Conservation (phyloP, 129 eudicot genomes). For the Artemisia argyi region DNA sequence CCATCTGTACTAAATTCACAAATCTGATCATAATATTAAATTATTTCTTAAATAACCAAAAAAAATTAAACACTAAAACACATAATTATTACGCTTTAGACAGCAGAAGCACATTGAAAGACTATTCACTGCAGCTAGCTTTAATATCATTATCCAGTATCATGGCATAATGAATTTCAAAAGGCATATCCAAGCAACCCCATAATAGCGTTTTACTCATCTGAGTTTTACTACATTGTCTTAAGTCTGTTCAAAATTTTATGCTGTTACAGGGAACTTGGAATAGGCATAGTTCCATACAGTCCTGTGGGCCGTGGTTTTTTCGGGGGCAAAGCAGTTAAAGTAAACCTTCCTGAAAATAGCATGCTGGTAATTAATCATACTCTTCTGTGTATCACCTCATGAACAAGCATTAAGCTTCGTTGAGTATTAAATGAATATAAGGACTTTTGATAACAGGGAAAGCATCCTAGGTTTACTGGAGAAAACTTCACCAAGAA, state of each 20-base stretch:
- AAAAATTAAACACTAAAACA: too few species aligned
- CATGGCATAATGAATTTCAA: too few species aligned
- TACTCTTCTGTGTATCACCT: neutral
- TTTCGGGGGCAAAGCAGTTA: constrained; percentile 69
- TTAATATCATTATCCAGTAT: too few species aligned
- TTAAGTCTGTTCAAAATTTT: neutral
- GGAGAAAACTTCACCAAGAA: constrained; percentile 57
- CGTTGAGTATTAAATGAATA: neutral
- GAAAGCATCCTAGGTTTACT: constrained; percentile 47
- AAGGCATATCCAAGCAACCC: too few species aligned
- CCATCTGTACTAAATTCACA: too few species aligned
- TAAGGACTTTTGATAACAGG: constrained; percentile 27
- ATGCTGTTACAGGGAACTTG: constrained; percentile 44
- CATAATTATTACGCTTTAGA: too few species aligned
- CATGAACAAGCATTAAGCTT: neutral
- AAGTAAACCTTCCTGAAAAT: constrained; percentile 52
- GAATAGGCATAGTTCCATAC: constrained; percentile 74
- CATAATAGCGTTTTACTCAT: too few species aligned
- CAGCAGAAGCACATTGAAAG: too few species aligned
- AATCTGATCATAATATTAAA: too few species aligned
- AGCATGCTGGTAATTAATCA: constrained; percentile 53
- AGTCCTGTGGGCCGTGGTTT: constrained; percentile 85
- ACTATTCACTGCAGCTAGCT: too few species aligned
- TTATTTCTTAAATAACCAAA: too few species aligned
- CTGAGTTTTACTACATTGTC: neutral